phyloP scores from a whole-genome alignment of 2,329 filamentous ascomycete genomes.

The Chaetomiaceae sp. region DNA sequence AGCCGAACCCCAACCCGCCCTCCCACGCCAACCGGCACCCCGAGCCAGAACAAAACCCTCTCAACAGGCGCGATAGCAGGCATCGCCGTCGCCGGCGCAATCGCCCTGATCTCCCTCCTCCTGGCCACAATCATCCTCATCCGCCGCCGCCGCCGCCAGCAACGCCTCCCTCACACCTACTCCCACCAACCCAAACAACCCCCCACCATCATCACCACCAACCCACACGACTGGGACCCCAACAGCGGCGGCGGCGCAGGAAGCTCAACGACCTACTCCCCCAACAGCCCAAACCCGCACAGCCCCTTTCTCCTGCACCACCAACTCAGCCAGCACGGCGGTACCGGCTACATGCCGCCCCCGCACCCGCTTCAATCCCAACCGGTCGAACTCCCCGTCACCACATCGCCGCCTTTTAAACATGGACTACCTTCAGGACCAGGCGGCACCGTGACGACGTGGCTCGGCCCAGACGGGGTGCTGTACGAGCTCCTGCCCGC shows the following conservation, averaged over 20 bases:
- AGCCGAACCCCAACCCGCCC: constrained; percentile 49
- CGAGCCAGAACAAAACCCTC: constrained; percentile 18
- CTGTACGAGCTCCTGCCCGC: constrained; percentile 16
- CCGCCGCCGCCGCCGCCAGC: constrained; percentile 21
- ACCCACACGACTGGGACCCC: background rate
- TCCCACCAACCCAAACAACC: background rate
- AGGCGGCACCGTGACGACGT: background rate
- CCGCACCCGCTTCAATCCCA: background rate
- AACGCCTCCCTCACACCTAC: background rate
- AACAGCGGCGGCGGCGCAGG: too few species aligned
- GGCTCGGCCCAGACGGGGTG: constrained; percentile 12
- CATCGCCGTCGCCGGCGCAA: constrained; percentile 38
- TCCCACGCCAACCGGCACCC: constrained; percentile 19
- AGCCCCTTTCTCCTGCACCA: constrained; percentile 2
- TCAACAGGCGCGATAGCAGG: constrained; percentile 41
- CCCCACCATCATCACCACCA: background rate
- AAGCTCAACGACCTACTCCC: background rate
- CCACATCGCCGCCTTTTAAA: background rate
- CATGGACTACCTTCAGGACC: background rate
- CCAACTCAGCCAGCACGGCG: background rate
- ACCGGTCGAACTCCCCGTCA: constrained; percentile 13
- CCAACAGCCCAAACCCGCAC: constrained; percentile 3
- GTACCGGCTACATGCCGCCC: background rate
- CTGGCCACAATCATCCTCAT: constrained; percentile 32
- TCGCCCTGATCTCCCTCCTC: constrained; percentile 29